These are phyloP conservation scores for Huntiella moniliformis DNA, from an alignment of 2,329 filamentous ascomycete genomes.

Conservation along the genomic window DNA sequence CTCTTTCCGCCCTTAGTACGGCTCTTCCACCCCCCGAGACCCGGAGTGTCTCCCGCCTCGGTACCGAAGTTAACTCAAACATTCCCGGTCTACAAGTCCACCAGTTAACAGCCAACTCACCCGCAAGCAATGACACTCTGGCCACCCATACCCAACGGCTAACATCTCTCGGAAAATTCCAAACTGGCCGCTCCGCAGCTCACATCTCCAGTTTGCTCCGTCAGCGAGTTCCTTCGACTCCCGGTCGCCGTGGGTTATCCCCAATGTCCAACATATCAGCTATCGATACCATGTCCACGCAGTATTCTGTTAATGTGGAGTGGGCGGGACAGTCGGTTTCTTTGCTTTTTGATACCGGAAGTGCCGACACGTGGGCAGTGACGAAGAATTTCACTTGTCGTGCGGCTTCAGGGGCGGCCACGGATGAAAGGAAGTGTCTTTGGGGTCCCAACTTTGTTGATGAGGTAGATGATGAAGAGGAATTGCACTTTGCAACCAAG, in stretches of 20 bases:
- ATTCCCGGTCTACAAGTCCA: constrained; percentile 23
- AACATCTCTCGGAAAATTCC: constrained; percentile 16
- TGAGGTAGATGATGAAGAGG: constrained; percentile 18
- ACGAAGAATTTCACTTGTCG: constrained; percentile 24
- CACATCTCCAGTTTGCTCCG: constrained; percentile 16
- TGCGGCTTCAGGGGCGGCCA: constrained; percentile 18
- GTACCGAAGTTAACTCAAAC: constrained; percentile 16
- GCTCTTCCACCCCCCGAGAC: not conserved
- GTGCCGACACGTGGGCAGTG: constrained; percentile 32
- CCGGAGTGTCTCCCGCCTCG: not conserved
- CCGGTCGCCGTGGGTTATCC: not conserved
- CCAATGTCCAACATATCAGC: constrained; percentile 22
- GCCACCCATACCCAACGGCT: constrained; percentile 20
- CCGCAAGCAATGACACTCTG: constrained; percentile 16
- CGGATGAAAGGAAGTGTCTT: constrained; percentile 19
- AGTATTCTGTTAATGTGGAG: constrained; percentile 23
- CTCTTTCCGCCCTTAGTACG: not conserved
- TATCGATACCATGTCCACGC: constrained; percentile 22
- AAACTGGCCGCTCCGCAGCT: constrained; percentile 16
- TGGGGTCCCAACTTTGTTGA: constrained; percentile 24
- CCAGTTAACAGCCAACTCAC: constrained; percentile 16
- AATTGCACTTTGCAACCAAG: constrained; percentile 26
- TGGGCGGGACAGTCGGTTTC: constrained; percentile 23
- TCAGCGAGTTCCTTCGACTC: not conserved
- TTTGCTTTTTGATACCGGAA: constrained; percentile 31